Conservation (phyloP, 169 alveolate genomes). For the Perkinsus olseni region DNA sequence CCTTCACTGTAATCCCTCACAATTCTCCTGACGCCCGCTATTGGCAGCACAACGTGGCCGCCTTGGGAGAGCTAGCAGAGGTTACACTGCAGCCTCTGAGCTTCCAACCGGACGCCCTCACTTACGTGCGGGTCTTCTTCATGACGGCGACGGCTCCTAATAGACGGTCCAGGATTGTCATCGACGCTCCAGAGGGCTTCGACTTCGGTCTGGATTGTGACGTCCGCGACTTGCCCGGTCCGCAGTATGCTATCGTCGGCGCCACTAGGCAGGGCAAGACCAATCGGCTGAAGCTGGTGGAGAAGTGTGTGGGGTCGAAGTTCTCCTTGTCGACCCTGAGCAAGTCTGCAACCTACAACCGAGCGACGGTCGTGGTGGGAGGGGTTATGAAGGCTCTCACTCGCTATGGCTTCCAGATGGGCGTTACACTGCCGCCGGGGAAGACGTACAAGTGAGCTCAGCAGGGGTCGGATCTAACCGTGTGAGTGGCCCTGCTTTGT, state of each 20-base stretch:
- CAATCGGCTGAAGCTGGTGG: neutral
- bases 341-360: neutral
- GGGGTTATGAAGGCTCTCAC: neutral
- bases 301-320: neutral
- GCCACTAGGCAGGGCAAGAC: neutral
- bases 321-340: neutral
- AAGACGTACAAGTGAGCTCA: neutral
- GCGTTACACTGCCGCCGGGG: neutral
- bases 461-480: neutral
- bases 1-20: neutral
- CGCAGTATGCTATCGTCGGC: neutral
- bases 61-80: neutral
- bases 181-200: conserved; percentile 6
- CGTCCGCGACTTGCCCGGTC: neutral
- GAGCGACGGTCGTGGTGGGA: neutral
- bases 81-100: neutral
- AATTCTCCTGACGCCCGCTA: neutral
- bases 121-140: conserved; percentile 1
- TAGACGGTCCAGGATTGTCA: neutral
- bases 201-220: conserved; percentile 8
- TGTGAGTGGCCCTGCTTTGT: neutral
- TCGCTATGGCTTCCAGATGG: neutral
- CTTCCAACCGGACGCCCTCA: neutral
- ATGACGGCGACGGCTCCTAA: neutral
- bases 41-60: neutral